These are phyloP conservation scores for Westerdykella ornata DNA, from an alignment of 2,329 filamentous ascomycete species.

Conservation along the genomic window DNA sequence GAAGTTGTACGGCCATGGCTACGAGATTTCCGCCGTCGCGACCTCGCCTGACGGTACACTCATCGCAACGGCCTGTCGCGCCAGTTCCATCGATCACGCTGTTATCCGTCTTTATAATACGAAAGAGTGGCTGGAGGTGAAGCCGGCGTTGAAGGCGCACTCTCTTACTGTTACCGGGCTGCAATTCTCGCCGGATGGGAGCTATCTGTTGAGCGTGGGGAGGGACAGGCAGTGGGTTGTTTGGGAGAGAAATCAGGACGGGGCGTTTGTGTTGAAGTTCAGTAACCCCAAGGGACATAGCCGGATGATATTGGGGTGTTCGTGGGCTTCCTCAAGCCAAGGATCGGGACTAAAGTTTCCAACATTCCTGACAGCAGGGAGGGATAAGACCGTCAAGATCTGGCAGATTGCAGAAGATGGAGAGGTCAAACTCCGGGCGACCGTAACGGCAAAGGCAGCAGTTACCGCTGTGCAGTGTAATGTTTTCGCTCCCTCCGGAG, in stretches of 20 bases:
- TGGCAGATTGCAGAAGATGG: conserved; percentile 40
- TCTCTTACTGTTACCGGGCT: conserved; percentile 78
- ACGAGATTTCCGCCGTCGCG: conserved; percentile 87
- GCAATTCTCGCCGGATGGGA: conserved; percentile 69
- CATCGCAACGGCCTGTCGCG: conserved; percentile 87
- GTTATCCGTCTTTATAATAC: conserved; percentile 91
- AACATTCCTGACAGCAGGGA: conserved; percentile 77
- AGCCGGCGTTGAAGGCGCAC: conserved; percentile 76
- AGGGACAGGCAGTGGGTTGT: conserved; percentile 87
- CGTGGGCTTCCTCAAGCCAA: conserved; percentile 57
- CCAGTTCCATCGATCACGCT: conserved; percentile 87
- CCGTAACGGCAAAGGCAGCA: conserved; percentile 17
- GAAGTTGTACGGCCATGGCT: conserved; percentile 96
- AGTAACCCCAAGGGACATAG: conserved; percentile 78
- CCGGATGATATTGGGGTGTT: conserved; percentile 83
- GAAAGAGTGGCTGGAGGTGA: conserved; percentile 76
- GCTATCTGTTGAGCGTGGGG: conserved; percentile 76
- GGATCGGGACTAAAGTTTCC: conserved; percentile 5
- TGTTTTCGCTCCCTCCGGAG: neutral
- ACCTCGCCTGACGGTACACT: conserved; percentile 66
- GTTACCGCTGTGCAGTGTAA: conserved; percentile 29
- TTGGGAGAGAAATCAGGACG: conserved; percentile 52
- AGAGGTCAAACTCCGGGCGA: conserved; percentile 19
- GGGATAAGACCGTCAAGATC: conserved; percentile 73
- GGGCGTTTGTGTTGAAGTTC: conserved; percentile 53